These are phyloP conservation scores for Cadophora sp. DNA, from an alignment of 2,329 filamentous ascomycete species.

Conservation along the genomic window DNA sequence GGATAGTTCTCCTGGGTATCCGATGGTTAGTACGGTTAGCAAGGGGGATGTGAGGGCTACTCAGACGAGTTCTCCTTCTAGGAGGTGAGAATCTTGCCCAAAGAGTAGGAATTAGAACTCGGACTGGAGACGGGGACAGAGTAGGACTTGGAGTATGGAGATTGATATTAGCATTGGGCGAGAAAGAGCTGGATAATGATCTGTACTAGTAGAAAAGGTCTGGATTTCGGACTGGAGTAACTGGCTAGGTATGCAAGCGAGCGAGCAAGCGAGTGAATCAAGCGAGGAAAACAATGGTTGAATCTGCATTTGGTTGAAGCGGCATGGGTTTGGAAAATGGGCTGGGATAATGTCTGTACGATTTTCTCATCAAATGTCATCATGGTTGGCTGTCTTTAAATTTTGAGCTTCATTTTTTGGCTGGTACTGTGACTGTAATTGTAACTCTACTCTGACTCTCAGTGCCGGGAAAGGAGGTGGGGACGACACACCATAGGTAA, in stretches of 20 bases:
- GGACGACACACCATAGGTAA: too few relatives aligned
- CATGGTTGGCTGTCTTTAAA: not conserved
- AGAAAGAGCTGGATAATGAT: slow-evolving; percentile 3
- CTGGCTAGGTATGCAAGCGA: not conserved
- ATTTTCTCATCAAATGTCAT: not conserved
- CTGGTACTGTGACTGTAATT: too few relatives aligned
- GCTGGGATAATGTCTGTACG: slow-evolving; percentile 12
- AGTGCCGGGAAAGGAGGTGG: too few relatives aligned
- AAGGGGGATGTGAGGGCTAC: not conserved
- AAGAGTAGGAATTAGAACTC: not conserved
- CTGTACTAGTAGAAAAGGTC: slow-evolving; percentile 5
- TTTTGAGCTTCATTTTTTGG: too few relatives aligned
- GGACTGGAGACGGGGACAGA: not conserved
- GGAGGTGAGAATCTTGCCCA: not conserved
- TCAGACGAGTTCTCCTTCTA: slow-evolving; percentile 6
- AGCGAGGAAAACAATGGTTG: not conserved
- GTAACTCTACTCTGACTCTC: too few relatives aligned
- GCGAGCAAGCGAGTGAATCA: not conserved
- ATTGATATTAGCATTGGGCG: not conserved
- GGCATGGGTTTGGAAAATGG: not conserved
- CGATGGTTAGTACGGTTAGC: not conserved
- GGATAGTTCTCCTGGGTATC: slow-evolving; percentile 1
- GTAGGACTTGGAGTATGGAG: not conserved
- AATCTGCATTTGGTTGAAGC: not conserved
- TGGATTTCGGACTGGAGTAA: slow-evolving; percentile 5